Conservation (phyloP, 805 yeast species). For the Candida wancherniae region DNA sequence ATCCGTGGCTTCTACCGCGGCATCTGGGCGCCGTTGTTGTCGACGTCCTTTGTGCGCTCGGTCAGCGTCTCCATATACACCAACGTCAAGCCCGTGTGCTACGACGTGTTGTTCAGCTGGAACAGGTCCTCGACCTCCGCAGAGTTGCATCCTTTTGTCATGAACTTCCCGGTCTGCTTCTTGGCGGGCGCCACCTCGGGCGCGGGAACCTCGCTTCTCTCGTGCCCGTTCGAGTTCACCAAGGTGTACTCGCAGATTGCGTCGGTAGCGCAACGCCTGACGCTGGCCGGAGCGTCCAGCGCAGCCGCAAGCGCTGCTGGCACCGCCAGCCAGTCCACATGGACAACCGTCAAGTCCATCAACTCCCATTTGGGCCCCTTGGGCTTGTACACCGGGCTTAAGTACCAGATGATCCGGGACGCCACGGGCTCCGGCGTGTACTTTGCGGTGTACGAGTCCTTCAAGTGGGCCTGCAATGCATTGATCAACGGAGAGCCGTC, state of each 20-base stretch:
- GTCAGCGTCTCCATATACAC: constrained; percentile 63
- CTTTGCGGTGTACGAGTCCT: constrained; percentile 70
- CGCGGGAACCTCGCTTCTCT: constrained; percentile 53
- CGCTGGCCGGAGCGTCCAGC: not conserved
- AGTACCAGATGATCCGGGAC: constrained; percentile 65
- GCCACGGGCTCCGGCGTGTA: constrained; percentile 67
- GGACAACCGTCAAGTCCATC: constrained; percentile 46
- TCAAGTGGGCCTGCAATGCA: constrained; percentile 47
- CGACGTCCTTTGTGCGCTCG: constrained; percentile 62
- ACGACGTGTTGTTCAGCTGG: constrained; percentile 14
- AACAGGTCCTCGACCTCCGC: constrained; percentile 5
- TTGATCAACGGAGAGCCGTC: constrained; percentile 15
- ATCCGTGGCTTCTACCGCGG: constrained; percentile 70
- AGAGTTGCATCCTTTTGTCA: constrained; percentile 37
- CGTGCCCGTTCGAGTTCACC: constrained; percentile 83
- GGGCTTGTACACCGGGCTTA: constrained; percentile 72
- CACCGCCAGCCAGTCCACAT: constrained; percentile 24
- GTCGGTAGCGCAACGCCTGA: constrained; percentile 32
- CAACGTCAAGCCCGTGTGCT: constrained; percentile 40
- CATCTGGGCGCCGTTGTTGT: constrained; percentile 64
- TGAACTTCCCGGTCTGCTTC: constrained; percentile 41
- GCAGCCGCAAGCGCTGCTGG: constrained; percentile 15
- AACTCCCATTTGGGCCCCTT: constrained; percentile 51
- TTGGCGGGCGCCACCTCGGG: constrained; percentile 67
- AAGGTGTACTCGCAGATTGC: constrained; percentile 76